Evolutionary conservation across 1,284 basidiomycete genomes (phyloP), one percentile per base, ranked within the genome.

Genomic region (Mycosarcoma mackinlayi): DNA sequence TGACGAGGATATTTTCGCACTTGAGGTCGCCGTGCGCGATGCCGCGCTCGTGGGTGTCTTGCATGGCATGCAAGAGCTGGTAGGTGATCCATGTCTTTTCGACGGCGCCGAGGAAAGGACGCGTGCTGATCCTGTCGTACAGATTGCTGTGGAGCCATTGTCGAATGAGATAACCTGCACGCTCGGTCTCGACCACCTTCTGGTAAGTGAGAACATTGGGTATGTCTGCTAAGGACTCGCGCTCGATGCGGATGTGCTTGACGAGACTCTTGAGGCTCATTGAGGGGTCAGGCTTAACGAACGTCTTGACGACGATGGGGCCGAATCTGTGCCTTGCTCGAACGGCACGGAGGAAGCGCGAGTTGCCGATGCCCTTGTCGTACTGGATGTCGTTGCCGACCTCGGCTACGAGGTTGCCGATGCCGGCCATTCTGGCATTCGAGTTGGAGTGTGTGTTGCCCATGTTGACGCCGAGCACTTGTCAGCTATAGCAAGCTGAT

Each of bases 41-140:
- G 85, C 86, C 86, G 61, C 90, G 88, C 52, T 89, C 89, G 23
- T 92, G 88, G 0, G 92, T 89, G 70, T 93, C 92, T 28, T 90
- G 88, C 60, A 99, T 87, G 3, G 91, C 93, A 27, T 88, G 90
- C 49, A 98, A 85, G 1, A 98, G 86, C 83, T 98, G 95, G 81
- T 94, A 99, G 0, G 92, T 90, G 66, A 98, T 93, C 96, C 96
- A 99, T 79, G 93, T 93, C 87, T 98, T 98, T 86, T 99, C 96
- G 40, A 97, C 88, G 50, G 86, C 83, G 57, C 89, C 91, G 46
- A 98, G 86, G 84, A 98, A 98, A 1, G 96, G 96, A 25, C 96
- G 91, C 1, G 94, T 98, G 80, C 95, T 97, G 79, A 99, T 96
- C 42, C 95, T 89, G 83, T 99, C 96, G 83, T 98, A 99, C 8